Evolutionary conservation across 257 asterid species (phyloP).

Genomic region (Parsonsia alboflavescens): DNA sequence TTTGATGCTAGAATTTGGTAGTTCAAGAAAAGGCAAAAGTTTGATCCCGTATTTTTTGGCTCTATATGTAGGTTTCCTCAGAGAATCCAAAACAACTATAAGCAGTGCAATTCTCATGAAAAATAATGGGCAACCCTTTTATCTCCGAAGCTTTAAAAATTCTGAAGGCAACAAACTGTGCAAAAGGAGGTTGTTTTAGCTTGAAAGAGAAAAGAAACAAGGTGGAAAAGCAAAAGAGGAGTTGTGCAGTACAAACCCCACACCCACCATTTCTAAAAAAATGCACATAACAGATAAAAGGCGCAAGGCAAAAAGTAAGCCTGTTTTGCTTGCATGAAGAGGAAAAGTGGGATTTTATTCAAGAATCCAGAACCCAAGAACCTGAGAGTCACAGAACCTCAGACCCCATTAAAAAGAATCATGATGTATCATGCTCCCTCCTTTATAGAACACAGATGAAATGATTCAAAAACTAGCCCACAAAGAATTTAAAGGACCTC

Average conservation of each 20-base stretch:
- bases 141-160: constrained; percentile 47
- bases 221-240: constrained; percentile 20
- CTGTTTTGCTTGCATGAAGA: constrained; percentile 41
- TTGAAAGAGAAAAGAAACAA: constrained; percentile 23
- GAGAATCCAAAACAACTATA: constrained; percentile 15
- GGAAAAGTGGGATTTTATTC: constrained; percentile 37
- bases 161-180: constrained; percentile 32
- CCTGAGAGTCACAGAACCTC: constrained; percentile 47
- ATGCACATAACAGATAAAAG: constrained; percentile 32
- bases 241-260: constrained; percentile 12
- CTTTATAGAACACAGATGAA: background rate
- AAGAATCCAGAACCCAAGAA: constrained; percentile 59
- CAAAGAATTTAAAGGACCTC: constrained; percentile 16
- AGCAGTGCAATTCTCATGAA: constrained; percentile 16
- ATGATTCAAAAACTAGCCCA: constrained; percentile 11
- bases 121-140: constrained; percentile 51
- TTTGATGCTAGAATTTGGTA: background rate
- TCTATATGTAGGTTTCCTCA: constrained; percentile 13
- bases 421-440: constrained; percentile 26
- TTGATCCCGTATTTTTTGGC: constrained; percentile 14
- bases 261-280: constrained; percentile 41
- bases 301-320: constrained; percentile 44
- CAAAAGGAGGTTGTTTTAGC: constrained; percentile 16
- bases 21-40: constrained; percentile 10
- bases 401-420: constrained; percentile 43